A percentile compares a stretch with the other conserved stretches of the same genome.
phyloP scores from a whole-genome alignment of 2,329 filamentous ascomycete genomes.

The Ophiostoma angusticollis region DNA sequence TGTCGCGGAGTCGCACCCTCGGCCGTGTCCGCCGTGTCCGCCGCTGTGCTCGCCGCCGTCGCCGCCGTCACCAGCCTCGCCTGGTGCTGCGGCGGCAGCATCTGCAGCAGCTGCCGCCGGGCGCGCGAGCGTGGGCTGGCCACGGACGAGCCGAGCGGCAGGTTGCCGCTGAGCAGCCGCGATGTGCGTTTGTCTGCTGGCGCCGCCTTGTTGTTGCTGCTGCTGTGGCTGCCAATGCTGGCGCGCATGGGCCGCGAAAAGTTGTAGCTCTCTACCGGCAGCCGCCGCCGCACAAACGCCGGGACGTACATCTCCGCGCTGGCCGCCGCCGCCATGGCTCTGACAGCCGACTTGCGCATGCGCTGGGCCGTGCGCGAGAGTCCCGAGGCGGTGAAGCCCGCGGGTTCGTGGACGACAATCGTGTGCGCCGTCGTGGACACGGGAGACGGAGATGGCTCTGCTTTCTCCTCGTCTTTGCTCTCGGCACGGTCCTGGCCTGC shows the following conservation, averaged over 20 bases:
- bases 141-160: not conserved
- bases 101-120: conserved; percentile 7
- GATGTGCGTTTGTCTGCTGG: not conserved
- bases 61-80: not conserved
- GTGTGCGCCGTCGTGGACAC: conserved; percentile 6
- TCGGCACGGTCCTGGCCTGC: not conserved
- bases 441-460: too few species aligned
- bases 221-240: not conserved
- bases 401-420: conserved; percentile 3
- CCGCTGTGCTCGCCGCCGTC: too few species aligned
- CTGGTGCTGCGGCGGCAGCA: conserved; percentile 3
- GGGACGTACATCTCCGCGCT: not conserved
- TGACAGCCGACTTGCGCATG: conserved; percentile 4
- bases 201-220: too few species aligned
- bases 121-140: not conserved
- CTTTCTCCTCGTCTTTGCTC: not conserved
- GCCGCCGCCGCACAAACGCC: not conserved
- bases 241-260: conserved; percentile 6
- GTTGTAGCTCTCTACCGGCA: conserved; percentile 2
- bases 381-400: not conserved
- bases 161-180: not conserved
- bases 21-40: too few species aligned
- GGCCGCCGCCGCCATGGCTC: too few species aligned
- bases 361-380: conserved; percentile 6
- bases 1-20: too few species aligned